phyloP scores from a whole-genome alignment of 805 yeast genomes.

The Candida chauliodis region DNA sequence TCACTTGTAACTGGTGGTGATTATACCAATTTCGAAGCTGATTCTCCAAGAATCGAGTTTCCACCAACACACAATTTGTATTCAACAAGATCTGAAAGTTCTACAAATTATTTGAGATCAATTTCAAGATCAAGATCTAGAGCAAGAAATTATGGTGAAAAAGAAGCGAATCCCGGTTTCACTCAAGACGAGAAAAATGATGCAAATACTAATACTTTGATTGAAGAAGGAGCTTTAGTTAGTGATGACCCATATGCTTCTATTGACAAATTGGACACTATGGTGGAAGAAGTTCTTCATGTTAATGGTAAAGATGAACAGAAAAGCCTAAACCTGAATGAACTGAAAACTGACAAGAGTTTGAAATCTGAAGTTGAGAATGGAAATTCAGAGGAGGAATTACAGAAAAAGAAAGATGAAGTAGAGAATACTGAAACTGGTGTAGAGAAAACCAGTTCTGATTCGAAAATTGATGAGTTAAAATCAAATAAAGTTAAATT shows the following conservation, averaged over 20 bases:
- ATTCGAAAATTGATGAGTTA: background rate
- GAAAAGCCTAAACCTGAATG: background rate
- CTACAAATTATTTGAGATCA: constrained; percentile 57
- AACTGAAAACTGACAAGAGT: background rate
- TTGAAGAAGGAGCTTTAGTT: constrained; percentile 55
- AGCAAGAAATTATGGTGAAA: constrained; percentile 15
- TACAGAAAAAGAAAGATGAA: background rate
- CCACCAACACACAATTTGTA: constrained; percentile 16
- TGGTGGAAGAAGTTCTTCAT: constrained; percentile 45
- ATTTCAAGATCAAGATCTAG: constrained; percentile 65
- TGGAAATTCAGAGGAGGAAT: background rate
- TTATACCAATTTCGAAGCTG: constrained; percentile 44
- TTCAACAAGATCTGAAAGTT: constrained; percentile 37
- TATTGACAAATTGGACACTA: constrained; percentile 46
- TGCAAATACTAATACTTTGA: constrained; percentile 37
- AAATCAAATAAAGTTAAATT: background rate
- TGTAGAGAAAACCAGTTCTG: background rate
- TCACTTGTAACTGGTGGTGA: constrained; percentile 45
- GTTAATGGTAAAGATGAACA: background rate
- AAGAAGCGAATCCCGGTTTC: constrained; percentile 11
- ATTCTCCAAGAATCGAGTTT: constrained; percentile 20
- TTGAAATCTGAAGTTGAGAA: background rate
- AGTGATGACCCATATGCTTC: constrained; percentile 48
- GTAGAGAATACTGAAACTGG: background rate
- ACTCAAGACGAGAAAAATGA: constrained; percentile 25